Conservation (phyloP, 352 stramenopile species). For the Phytopythium delawarense region DNA sequence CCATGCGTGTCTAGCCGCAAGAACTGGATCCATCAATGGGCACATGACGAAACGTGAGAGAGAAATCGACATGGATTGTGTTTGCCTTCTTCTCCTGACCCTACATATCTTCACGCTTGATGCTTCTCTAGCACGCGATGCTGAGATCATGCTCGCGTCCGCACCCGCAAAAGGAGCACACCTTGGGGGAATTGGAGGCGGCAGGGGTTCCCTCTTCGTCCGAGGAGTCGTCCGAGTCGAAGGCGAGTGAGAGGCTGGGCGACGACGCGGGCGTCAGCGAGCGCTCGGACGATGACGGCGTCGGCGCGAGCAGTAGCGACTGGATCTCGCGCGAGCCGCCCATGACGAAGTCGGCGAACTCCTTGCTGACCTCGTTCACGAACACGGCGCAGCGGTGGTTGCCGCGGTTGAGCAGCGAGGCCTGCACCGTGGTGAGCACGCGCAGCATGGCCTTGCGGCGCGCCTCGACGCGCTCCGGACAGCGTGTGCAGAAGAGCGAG, state of each 20-base stretch:
- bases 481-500: conserved; percentile 27
- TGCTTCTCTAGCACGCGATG: neutral
- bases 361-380: conserved; percentile 22
- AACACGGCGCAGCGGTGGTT: conserved; percentile 28
- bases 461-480: conserved; percentile 20
- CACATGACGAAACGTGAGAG: too few relatives aligned
- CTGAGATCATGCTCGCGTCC: neutral
- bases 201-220: conserved; percentile 20
- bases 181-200: conserved; percentile 8
- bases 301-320: conserved; percentile 8
- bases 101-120: neutral
- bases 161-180: conserved; percentile 7
- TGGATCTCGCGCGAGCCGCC: conserved; percentile 10
- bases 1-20: too few relatives aligned
- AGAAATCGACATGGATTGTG: neutral
- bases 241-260: conserved; percentile 18
- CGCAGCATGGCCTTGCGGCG: conserved; percentile 21
- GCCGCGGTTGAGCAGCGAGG: conserved; percentile 29
- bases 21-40: too few relatives aligned
- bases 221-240: conserved; percentile 16
- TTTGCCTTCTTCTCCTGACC: neutral
- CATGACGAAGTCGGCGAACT: conserved; percentile 24
- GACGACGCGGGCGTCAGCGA: conserved; percentile 13
- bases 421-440: conserved; percentile 31
- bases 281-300: conserved; percentile 20